phyloP scores from a whole-genome alignment of 805 yeast genomes.

The Wickerhamomyces kurtzmanii region DNA sequence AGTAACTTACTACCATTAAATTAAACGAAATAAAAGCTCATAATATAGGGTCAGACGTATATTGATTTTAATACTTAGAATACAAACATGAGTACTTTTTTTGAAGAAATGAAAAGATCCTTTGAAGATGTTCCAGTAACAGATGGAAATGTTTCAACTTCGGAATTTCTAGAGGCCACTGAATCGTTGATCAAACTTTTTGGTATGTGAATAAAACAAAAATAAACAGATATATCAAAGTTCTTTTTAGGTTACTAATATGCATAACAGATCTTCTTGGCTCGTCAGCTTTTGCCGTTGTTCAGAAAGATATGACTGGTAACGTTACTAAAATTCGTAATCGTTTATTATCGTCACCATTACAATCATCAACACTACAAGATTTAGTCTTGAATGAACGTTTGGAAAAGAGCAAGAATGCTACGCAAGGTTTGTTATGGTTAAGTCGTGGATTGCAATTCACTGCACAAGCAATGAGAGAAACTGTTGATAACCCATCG shows the following conservation, averaged over 20 bases:
- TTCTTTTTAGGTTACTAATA: slow-evolving; percentile 1
- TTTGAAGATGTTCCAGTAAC: slow-evolving; percentile 66
- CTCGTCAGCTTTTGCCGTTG: slow-evolving; percentile 76
- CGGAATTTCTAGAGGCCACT: slow-evolving; percentile 72
- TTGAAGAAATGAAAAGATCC: slow-evolving; percentile 66
- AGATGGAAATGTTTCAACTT: slow-evolving; percentile 58
- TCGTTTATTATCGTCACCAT: slow-evolving; percentile 57
- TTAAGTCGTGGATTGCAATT: slow-evolving; percentile 76
- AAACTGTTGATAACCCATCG: slow-evolving; percentile 52
- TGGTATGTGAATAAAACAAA: slow-evolving; percentile 37
- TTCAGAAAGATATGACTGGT: slow-evolving; percentile 83
- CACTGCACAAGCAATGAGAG: slow-evolving; percentile 85
- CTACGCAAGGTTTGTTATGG: slow-evolving; percentile 90
- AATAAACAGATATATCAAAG: no score
- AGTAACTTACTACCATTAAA: no score
- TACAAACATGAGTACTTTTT: slow-evolving; percentile 57
- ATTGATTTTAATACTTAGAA: no score
- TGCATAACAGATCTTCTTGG: slow-evolving; percentile 53
- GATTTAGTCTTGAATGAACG: slow-evolving; percentile 68
- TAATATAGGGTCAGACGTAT: no score
- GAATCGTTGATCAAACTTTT: slow-evolving; percentile 77
- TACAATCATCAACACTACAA: slow-evolving; percentile 58
- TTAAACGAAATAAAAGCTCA: no score
- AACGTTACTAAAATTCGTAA: slow-evolving; percentile 69
- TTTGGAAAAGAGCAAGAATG: slow-evolving; percentile 52